Conservation (phyloP, 1,284 basidiomycete species). For the Filobasidium uniguttulatum region DNA sequence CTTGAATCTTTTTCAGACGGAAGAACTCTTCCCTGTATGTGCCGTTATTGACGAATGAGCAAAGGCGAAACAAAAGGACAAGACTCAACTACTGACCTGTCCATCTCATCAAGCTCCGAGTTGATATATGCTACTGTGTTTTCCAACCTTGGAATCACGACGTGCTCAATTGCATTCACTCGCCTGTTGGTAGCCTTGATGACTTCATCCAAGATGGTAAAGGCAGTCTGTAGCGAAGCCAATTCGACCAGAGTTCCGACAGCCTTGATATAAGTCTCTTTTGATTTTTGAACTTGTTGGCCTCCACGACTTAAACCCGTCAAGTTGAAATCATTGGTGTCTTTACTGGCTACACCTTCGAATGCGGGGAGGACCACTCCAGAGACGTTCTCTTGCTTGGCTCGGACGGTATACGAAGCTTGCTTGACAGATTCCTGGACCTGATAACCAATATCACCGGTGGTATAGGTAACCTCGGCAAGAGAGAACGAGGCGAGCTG, state of each 20-base stretch:
- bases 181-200: constrained; percentile 95
- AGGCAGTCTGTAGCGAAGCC: constrained; percentile 84
- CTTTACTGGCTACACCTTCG: constrained; percentile 63
- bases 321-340: constrained; percentile 81
- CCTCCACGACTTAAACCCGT: constrained; percentile 97
- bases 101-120: constrained; percentile 95
- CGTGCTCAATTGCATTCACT: constrained; percentile 97
- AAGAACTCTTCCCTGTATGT: constrained; percentile 69
- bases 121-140: constrained; percentile 97
- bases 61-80: neutral
- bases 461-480: constrained; percentile 95
- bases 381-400: constrained; percentile 96
- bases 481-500: constrained; percentile 96
- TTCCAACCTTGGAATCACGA: constrained; percentile 87
- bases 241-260: constrained; percentile 94
- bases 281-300: constrained; percentile 83
- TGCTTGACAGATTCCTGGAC: constrained; percentile 53
- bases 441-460: constrained; percentile 92
- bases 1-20: constrained; percentile 89
- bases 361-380: constrained; percentile 96
- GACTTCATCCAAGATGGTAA: constrained; percentile 97
- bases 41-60: neutral
- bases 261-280: constrained; percentile 94
- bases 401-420: constrained; percentile 82
- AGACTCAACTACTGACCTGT: constrained; percentile 41